A percentile compares a stretch with the other conserved stretches of the same genome.
Conservation (phyloP, 1,284 basidiomycete genomes). For the Naganishia cerealis region DNA sequence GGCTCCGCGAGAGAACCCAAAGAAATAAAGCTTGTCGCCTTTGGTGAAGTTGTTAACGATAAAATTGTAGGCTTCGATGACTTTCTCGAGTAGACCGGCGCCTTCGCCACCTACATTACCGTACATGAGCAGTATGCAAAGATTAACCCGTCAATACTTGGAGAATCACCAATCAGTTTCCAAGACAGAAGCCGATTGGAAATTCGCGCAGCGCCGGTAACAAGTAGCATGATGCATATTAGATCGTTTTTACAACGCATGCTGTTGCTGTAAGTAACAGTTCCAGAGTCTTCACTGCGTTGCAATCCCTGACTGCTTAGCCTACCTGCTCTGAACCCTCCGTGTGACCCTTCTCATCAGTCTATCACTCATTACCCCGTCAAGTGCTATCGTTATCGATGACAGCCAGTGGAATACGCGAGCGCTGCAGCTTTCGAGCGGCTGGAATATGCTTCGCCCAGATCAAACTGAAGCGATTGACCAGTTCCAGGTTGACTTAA, state of each 20-base stretch:
- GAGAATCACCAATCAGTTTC: no score
- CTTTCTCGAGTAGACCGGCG: conserved; percentile 37
- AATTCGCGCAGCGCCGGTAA: no score
- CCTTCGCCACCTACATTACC: conserved; percentile 28
- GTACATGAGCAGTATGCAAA: no score
- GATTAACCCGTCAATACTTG: neutral
- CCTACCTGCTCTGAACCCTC: no score
- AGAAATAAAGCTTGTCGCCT: conserved; percentile 53
- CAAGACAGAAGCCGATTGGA: no score
- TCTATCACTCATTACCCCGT: neutral
- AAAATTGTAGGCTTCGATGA: conserved; percentile 40
- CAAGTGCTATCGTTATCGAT: conserved; percentile 14
- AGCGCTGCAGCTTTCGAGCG: conserved; percentile 15
- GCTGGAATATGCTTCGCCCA: conserved; percentile 31
- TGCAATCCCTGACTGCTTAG: no score
- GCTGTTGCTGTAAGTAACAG: no score
- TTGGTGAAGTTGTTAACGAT: conserved; percentile 40
- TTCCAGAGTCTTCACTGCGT: no score
- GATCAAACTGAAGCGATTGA: conserved; percentile 19
- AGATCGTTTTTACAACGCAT: no score
- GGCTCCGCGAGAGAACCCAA: conserved; percentile 55
- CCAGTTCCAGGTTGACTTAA: conserved; percentile 11
- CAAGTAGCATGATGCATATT: no score
- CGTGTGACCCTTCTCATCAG: neutral
- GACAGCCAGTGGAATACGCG: conserved; percentile 26